phyloP scores from a whole-genome alignment of 2,329 filamentous ascomycete species.

The Alternaria ethzedia region DNA sequence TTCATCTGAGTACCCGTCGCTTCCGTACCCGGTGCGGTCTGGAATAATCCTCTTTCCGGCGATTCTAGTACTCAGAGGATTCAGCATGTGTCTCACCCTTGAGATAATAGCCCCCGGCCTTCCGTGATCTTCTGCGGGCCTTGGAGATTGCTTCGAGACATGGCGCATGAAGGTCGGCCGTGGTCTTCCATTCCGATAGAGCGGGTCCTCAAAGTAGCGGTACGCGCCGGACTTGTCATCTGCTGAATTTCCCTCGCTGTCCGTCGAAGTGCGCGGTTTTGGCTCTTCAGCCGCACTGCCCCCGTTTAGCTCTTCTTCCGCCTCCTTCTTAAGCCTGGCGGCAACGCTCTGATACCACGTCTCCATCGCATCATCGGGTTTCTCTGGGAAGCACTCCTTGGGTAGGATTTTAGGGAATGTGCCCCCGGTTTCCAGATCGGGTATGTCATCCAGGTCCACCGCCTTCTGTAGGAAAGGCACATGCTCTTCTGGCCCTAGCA shows the following conservation, averaged over 20 bases:
- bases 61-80: slow-evolving; percentile 32
- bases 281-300: slow-evolving; percentile 32
- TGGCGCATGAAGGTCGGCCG: slow-evolving; percentile 53
- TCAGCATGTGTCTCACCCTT: slow-evolving; percentile 45
- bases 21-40: slow-evolving; percentile 28
- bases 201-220: slow-evolving; percentile 57
- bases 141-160: slow-evolving; percentile 40
- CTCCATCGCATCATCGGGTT: slow-evolving; percentile 80
- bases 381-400: slow-evolving; percentile 71
- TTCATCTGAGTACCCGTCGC: slow-evolving; percentile 39
- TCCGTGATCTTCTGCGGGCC: slow-evolving; percentile 37
- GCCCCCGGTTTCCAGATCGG: slow-evolving; percentile 69
- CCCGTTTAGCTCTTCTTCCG: slow-evolving; percentile 46
- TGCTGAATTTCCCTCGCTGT: slow-evolving; percentile 46
- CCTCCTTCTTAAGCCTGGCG: slow-evolving; percentile 70
- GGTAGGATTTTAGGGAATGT: slow-evolving; percentile 67
- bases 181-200: slow-evolving; percentile 55
- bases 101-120: slow-evolving; percentile 29
- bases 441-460: slow-evolving; percentile 76
- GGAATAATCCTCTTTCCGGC: slow-evolving; percentile 33
- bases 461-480: slow-evolving; percentile 82
- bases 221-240: slow-evolving; percentile 54
- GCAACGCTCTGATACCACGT: slow-evolving; percentile 84
- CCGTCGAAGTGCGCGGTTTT: slow-evolving; percentile 38
- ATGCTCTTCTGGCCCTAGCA: slow-evolving; percentile 88